These are phyloP conservation scores for Dictyophora rubrovolvata DNA, from an alignment of 768 basidiomycete genomes.

Conservation along the genomic window DNA sequence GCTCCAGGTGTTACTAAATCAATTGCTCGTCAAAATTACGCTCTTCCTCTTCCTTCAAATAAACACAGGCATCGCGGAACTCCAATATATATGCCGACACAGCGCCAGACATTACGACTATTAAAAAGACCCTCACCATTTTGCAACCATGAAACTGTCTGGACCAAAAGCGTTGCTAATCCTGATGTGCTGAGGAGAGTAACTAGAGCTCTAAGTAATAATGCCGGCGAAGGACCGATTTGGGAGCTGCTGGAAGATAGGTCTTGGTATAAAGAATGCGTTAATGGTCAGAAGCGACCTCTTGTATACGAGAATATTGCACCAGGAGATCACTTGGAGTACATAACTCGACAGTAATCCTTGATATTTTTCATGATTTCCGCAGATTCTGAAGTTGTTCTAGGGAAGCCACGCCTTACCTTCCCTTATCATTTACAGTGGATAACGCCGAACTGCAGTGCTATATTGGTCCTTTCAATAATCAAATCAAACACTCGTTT, in stretches of 20 bases:
- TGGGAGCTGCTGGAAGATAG: constrained; percentile 77
- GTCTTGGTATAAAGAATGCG: constrained; percentile 60
- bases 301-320: constrained; percentile 18
- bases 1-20: constrained; percentile 21
- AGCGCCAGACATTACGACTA: constrained; percentile 33
- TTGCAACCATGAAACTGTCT: constrained; percentile 33
- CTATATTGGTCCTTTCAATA: constrained; percentile 52
- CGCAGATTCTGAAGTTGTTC: neutral
- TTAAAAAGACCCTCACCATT: constrained; percentile 34
- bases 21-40: constrained; percentile 42
- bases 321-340: constrained; percentile 15
- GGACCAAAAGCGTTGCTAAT: constrained; percentile 27
- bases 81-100: constrained; percentile 39
- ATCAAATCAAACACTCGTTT: constrained; percentile 40
- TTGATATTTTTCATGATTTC: neutral
- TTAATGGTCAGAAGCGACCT: constrained; percentile 1
- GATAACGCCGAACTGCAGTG: constrained; percentile 28
- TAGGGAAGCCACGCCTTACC: constrained; percentile 48
- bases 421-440: constrained; percentile 52
- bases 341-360: neutral
- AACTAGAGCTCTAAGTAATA: constrained; percentile 63
- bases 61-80: constrained; percentile 68
- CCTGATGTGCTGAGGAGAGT: constrained; percentile 42
- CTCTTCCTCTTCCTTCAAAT: constrained; percentile 51
- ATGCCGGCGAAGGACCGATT: constrained; percentile 63